Evolutionary conservation across 176 grass and related monocot genomes (phyloP), one percentile per base, ranked within the genome.

Genomic region (Musa itinerans): DNA sequence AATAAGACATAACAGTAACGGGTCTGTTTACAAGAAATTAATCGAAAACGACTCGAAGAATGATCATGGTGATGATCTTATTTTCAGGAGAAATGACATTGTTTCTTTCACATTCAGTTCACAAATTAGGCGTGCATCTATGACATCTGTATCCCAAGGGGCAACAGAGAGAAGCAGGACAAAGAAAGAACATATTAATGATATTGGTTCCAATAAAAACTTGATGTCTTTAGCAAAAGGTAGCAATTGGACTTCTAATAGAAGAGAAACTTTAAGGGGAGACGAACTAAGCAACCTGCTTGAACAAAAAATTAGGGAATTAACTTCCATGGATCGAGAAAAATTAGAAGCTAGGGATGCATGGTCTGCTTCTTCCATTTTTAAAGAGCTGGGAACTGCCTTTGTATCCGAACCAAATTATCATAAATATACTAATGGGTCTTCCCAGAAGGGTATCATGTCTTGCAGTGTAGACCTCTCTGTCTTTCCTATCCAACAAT

Each of bases 81-180:
- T n/a, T 65, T 34, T n/a, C 49, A 77, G 21, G 75, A 65, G 52
- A 17, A 52, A 65, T 65, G 43, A 52, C 49, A 77, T 77, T 52
- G 75, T 77, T 25, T 77, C 59, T 65, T 77, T 77, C 75, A 66
- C 57, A 24, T 65, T 77, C 75, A 77, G 65, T 77, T 65, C 75
- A 51, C 58, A 34, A 17, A 17, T 65, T 11, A 65, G 50, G 11
- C 48, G 12, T 16, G 12, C n/a, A 50, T 8, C n/a, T 50, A 77
- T 1, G 48, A 24, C 59, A 64, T 65, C 12, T 48, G 51, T 61
- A 17, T 23, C 22, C 48, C 16, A 52, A 16, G 20, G 26, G 52
- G 43, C 26, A 61, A 15, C 52, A n/a, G 12, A 26, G 75, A 76
- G 22, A 17, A 76, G 26, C 15, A 65, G 48, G n/a, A 48, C n/a